A percentile compares a stretch with the other conserved stretches of the same genome.
phyloP scores from a whole-genome alignment of 495 filamentous ascomycete genomes.

The Trichocladium uniseriatum region DNA sequence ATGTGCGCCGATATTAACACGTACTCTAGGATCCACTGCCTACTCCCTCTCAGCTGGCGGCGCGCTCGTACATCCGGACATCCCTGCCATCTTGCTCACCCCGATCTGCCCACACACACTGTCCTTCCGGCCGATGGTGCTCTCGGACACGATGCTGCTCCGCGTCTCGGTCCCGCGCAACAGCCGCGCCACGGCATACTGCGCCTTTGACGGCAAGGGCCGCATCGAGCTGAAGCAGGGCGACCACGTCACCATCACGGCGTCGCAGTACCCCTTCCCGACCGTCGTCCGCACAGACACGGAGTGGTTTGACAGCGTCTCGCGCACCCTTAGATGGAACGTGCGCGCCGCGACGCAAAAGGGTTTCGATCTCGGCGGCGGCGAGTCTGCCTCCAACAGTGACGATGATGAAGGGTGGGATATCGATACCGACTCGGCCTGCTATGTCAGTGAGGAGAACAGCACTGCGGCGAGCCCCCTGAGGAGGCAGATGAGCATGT shows the following conservation, averaged over 20 bases:
- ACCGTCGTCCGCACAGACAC: slow-evolving; percentile 71
- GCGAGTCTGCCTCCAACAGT: slow-evolving; percentile 12
- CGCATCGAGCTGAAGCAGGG: slow-evolving; percentile 84
- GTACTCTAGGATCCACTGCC: slow-evolving; percentile 64
- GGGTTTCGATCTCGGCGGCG: slow-evolving; percentile 49
- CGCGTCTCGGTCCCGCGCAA: slow-evolving; percentile 75
- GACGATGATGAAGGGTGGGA: slow-evolving; percentile 59
- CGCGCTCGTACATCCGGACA: slow-evolving; percentile 91
- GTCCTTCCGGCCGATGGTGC: slow-evolving; percentile 95
- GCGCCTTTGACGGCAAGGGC: slow-evolving; percentile 92
- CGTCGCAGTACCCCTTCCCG: slow-evolving; percentile 91
- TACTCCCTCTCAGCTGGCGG: slow-evolving; percentile 95
- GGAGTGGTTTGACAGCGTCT: slow-evolving; percentile 94
- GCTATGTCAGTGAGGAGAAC: slow-evolving; percentile 53
- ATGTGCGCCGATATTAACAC: slow-evolving; percentile 4
- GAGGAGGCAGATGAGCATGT: slow-evolving; percentile 57
- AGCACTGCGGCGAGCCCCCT: slow-evolving; percentile 55
- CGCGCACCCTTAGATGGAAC: slow-evolving; percentile 87
- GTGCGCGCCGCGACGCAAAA: slow-evolving; percentile 79
- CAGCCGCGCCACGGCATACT: slow-evolving; percentile 86
- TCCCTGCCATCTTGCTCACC: slow-evolving; percentile 92
- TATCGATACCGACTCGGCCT: slow-evolving; percentile 72
- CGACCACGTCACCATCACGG: slow-evolving; percentile 90
- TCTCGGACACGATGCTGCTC: slow-evolving; percentile 87
- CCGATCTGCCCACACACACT: slow-evolving; percentile 97